Base-by-base conservation (phyloP, 371 early-diverging fungal genomes). In the Circinella umbellata region DNA sequence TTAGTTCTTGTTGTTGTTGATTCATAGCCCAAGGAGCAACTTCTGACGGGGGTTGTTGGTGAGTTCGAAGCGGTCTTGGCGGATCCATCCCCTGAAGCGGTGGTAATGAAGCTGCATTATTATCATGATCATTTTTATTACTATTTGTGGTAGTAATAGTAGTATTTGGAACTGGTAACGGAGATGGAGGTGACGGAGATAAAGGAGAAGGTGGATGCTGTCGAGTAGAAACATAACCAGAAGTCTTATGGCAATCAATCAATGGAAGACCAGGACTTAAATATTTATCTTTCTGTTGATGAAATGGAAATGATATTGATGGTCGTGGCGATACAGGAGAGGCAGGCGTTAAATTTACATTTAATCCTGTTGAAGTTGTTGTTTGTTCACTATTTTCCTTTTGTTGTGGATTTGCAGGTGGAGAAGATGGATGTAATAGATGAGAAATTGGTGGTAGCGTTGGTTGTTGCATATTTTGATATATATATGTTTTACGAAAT, bases 401-500 rank as follows among this genome's bases (percentile, higher is more conserved):
- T 49, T 59, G 11, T 10, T 61, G 49, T 38, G 68, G 35, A 17
- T 59, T 60, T 42, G 66, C 36, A 17, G 57, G 71, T 13, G 69
- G 55, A 18, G 75, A 69, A 15, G 65, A 59, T 11, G 64, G 64
- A 36, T 69, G 72, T 17, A 78, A 69, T 17, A 78, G 51, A 8
- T 73, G 76, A 1, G 77, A 69, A 61, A 82, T 75, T 1, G 78
- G 74, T 20, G 82, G 80, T 60, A 82, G 55, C 42, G 66, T 73
- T 37, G 68, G 67, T 18, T 61, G 68, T 61, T 51, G 57, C 18
- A 14, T 51, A 51, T 47, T 9, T 47, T 47, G 47, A 46, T 51
- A 15, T 37, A 37, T 42, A 14, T n/a, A 17, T 34, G n/a, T 18
- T 18, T 51, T 17, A 17, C 14, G 35, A 9, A 0, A 17, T 3